Base-by-base conservation (phyloP, 495 filamentous ascomycete genomes). In the Penicillium dipodomyicola region DNA sequence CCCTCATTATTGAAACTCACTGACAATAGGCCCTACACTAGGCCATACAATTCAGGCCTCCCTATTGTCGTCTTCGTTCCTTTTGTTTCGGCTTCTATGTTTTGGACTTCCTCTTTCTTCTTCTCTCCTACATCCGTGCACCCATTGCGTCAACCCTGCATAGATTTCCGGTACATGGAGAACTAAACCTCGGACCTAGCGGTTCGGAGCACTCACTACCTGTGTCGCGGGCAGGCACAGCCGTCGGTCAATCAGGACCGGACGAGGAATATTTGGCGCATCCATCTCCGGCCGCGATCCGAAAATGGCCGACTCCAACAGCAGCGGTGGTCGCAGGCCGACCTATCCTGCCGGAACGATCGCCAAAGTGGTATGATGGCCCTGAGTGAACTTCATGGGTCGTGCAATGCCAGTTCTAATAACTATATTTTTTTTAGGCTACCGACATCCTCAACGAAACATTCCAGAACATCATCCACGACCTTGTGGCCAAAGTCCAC, bases 401-500 rank as follows among this genome's bases (percentile, higher is more conserved):
- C 17, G 19, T 49, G n/a, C 14, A 30, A 11, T 44, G 25, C 43
- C 40, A 25, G n/a, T 43, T 49, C 29, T 60, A 51, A 65, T 42
- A 33, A 33, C 59, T 25, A 8, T 8, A 2, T 27, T 8, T 27
- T 20, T 10, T 29, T 22, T 48, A 79, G 76, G 72, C 76, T 15
- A 72, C 75, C 45, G 81, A 76, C 14, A 80, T 89, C 25, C 69
- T 89, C 47, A 85, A 90, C 57, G 85, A 87, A 62, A 72, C 86
- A 17, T 75, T 89, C 59, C 85, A 88, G 72, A 89, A 89, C 65
- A 84, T 89, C 57, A 79, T 90, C 37, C 84, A 87, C 62, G 86
- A 89, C 51, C 73, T 88, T 46, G 73, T 89, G 52, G 77, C 87
- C 57, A 84, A 88, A 61, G 83, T 82, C 29, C 87, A 90, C 67